Conservation (phyloP, 805 yeast genomes). For the Nakazawaea molendinolei region DNA sequence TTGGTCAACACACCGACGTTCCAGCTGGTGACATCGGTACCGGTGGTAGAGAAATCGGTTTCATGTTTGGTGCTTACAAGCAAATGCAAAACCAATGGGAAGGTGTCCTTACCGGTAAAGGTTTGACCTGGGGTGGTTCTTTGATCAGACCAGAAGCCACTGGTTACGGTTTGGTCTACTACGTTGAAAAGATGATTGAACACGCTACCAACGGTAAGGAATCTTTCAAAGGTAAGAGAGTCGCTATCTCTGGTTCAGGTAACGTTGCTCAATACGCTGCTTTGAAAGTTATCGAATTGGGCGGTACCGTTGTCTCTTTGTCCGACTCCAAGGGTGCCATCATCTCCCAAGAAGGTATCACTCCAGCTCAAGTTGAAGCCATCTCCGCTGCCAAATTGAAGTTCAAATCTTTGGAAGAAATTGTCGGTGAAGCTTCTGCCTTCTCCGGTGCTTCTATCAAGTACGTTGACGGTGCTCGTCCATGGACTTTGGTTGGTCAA, state of each 20-base stretch:
- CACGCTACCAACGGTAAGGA: slow-evolving; percentile 87
- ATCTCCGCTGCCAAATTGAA: slow-evolving; percentile 75
- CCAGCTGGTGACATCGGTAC: slow-evolving; percentile 99
- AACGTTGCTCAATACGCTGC: slow-evolving; percentile 99
- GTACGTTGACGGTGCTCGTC: slow-evolving; percentile 91
- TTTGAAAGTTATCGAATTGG: slow-evolving; percentile 91
- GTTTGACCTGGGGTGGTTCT: slow-evolving; percentile 98
- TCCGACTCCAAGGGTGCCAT: slow-evolving; percentile 94
- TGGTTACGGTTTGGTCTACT: slow-evolving; percentile 95
- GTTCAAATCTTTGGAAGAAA: slow-evolving; percentile 68
- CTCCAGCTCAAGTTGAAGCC: slow-evolving; percentile 69
- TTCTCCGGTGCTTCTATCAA: slow-evolving; percentile 57
- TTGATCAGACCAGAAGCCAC: slow-evolving; percentile 99
- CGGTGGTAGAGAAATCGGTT: slow-evolving; percentile 95
- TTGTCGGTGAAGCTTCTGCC: slow-evolving; percentile 48
- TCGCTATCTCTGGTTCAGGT: slow-evolving; percentile 96
- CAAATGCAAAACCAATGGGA: slow-evolving; percentile 85
- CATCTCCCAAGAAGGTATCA: slow-evolving; percentile 73
- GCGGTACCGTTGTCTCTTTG: slow-evolving; percentile 89
- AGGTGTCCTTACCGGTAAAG: slow-evolving; percentile 98
- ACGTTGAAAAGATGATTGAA: slow-evolving; percentile 96
- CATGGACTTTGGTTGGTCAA: slow-evolving; percentile 89
- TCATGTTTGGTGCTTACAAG: slow-evolving; percentile 96
- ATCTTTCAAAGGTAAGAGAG: slow-evolving; percentile 86
- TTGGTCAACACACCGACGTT: slow-evolving; percentile 95